Conservation (phyloP, 164 flowering plant genomes). For the Hamamelis virginiana region DNA sequence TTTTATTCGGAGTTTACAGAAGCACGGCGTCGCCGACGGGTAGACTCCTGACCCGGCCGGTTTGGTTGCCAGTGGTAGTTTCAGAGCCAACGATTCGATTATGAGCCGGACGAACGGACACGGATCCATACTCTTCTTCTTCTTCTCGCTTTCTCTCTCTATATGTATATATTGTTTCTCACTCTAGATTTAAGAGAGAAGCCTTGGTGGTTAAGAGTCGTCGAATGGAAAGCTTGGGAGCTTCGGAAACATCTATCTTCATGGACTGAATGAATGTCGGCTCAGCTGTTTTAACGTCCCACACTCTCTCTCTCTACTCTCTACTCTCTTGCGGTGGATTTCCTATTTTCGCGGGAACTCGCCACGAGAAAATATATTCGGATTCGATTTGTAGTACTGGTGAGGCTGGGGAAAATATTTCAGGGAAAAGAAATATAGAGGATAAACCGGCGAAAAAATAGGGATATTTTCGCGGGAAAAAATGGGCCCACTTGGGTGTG, state of each 20-base stretch:
- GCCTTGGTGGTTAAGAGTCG: no score
- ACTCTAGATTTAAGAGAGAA: background rate
- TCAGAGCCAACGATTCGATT: conserved; percentile 75
- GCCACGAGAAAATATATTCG: background rate
- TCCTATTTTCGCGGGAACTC: conserved; percentile 6
- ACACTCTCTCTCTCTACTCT: conserved; percentile 6
- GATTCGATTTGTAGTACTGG: background rate
- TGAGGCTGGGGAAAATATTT: no score
- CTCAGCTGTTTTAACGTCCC: conserved; percentile 11
- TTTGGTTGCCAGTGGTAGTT: conserved; percentile 54
- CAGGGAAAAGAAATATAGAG: background rate
- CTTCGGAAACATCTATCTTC: conserved; percentile 13
- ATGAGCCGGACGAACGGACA: conserved; percentile 78
- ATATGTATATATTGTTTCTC: background rate
- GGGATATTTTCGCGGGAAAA: conserved; percentile 2
- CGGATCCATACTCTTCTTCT: conserved; percentile 67
- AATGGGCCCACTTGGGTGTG: background rate
- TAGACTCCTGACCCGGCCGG: conserved; percentile 53
- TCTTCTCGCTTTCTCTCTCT: conserved; percentile 1
- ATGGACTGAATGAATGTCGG: conserved; percentile 11
- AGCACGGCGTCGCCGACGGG: conserved; percentile 71
- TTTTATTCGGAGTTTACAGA: conserved; percentile 61
- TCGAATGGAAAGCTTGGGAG: background rate
- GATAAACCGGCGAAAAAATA: background rate
- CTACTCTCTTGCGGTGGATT: background rate